Conservation (phyloP, 1,139 yeast genomes). For the Geotrichum phurueaensis region DNA sequence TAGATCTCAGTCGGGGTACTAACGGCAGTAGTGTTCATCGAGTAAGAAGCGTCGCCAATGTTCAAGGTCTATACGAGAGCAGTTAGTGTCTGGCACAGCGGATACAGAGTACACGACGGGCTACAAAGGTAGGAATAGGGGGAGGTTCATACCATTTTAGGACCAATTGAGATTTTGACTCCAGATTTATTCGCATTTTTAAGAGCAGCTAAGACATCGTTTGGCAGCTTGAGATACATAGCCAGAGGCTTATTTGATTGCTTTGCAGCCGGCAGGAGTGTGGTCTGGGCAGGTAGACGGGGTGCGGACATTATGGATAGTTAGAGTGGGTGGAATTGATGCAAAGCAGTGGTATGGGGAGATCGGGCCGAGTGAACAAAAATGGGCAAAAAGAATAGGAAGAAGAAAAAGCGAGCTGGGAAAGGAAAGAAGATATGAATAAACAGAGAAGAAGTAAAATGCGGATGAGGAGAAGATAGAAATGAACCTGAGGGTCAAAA, state of each 20-base stretch:
- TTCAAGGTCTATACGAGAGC: constrained; percentile 10
- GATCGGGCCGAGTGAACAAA: neutral
- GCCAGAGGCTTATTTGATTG: constrained; percentile 23
- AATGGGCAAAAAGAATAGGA: neutral
- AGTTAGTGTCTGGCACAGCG: constrained; percentile 5
- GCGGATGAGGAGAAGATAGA: neutral
- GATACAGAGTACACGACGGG: neutral
- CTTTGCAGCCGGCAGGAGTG: neutral
- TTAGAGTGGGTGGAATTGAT: neutral
- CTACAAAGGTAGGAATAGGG: neutral
- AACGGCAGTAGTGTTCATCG: constrained; percentile 9
- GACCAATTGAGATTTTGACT: constrained; percentile 9
- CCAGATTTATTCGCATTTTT: constrained; percentile 8
- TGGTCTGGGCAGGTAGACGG: neutral
- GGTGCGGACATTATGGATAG: neutral
- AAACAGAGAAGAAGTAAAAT: neutral
- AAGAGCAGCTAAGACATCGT: constrained; percentile 21
- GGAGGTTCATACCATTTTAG: constrained; percentile 4
- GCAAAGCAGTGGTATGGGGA: neutral
- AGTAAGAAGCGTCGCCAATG: constrained; percentile 17
- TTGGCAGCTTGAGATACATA: constrained; percentile 29
- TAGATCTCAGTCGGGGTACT: neutral
- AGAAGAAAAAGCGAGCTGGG: neutral
- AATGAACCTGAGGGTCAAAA: neutral
- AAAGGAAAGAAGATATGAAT: neutral